These are phyloP conservation scores for Microbotryum silenes-acaulis DNA, from an alignment of 1,284 basidiomycete species.

Conservation along the genomic window DNA sequence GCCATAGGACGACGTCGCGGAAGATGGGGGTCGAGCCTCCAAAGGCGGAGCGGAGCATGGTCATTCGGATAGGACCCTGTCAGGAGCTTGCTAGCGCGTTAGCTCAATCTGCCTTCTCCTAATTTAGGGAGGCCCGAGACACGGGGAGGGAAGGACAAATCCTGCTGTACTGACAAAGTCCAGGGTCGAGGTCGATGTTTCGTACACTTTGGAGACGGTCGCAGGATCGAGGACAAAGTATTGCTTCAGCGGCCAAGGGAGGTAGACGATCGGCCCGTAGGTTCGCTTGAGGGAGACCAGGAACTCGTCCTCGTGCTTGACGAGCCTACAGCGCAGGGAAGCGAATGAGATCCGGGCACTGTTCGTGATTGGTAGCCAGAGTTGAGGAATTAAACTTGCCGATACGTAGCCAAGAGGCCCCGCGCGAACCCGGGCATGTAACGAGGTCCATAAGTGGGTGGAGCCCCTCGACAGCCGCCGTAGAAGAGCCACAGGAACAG, in stretches of 20 bases:
- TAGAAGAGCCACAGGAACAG: not conserved
- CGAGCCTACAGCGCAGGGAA: slow-evolving; percentile 4
- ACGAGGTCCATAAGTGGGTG: slow-evolving; percentile 7
- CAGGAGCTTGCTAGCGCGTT: not conserved
- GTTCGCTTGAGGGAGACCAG: slow-evolving; percentile 5
- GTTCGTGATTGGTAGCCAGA: slow-evolving; percentile 14
- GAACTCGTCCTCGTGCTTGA: slow-evolving; percentile 28
- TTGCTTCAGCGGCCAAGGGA: slow-evolving; percentile 30
- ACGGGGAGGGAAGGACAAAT: not conserved
- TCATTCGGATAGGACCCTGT: slow-evolving; percentile 26
- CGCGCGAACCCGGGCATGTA: slow-evolving; percentile 12
- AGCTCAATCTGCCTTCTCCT: too few species aligned
- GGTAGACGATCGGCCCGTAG: slow-evolving; percentile 19
- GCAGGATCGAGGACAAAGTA: slow-evolving; percentile 19
- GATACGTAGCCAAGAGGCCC: slow-evolving; percentile 10
- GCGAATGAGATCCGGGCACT: too few species aligned
- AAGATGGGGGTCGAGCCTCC: slow-evolving; percentile 8
- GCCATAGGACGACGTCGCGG: slow-evolving; percentile 1
- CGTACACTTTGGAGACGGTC: slow-evolving; percentile 19
- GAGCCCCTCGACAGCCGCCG: not conserved
- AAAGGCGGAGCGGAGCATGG: slow-evolving; percentile 22
- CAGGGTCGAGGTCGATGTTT: slow-evolving; percentile 8
- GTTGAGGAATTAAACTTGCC: not conserved
- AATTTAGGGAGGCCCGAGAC: not conserved
- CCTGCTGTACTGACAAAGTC: slow-evolving; percentile 17